Percentiles rank a stretch among this genome's conserved stretches.
These are phyloP conservation scores for Stentor coeruleus DNA, from an alignment of 73 alveolate species.

Conservation along the genomic window DNA sequence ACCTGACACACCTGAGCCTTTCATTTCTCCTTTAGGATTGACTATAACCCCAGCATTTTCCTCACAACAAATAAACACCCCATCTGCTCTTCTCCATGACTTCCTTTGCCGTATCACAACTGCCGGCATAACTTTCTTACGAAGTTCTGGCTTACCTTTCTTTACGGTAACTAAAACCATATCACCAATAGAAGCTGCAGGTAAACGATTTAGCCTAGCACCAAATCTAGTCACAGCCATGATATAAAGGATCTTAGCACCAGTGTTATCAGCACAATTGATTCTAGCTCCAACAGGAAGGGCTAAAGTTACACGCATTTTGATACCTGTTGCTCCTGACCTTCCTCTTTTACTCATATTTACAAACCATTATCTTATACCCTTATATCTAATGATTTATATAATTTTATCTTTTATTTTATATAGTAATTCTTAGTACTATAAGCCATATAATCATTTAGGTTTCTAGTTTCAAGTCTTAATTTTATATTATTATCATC, in stretches of 20 bases:
- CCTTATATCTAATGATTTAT: too few relatives aligned
- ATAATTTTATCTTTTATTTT: too few relatives aligned
- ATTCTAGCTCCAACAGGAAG: constrained; percentile 78
- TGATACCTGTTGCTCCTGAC: constrained; percentile 50
- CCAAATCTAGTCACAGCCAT: constrained; percentile 63
- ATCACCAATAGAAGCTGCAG: constrained; percentile 89
- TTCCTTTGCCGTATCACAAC: constrained; percentile 93
- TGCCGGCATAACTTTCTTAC: constrained; percentile 93
- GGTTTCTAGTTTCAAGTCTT: too few relatives aligned
- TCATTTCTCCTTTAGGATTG: constrained; percentile 96
- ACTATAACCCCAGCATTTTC: constrained; percentile 96
- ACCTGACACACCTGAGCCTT: constrained; percentile 92
- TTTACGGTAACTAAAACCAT: constrained; percentile 87
- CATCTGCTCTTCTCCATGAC: constrained; percentile 93
- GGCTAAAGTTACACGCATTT: constrained; percentile 48
- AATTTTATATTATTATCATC: too few relatives aligned
- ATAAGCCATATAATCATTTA: too few relatives aligned
- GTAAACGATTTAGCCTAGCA: constrained; percentile 40
- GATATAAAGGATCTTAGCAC: constrained; percentile 80
- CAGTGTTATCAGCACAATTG: constrained; percentile 88
- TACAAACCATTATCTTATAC: too few relatives aligned
- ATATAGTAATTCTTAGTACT: too few relatives aligned
- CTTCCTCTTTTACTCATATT: constrained; percentile 43
- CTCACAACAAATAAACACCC: too few relatives aligned
- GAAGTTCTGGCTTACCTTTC: constrained; percentile 95